phyloP scores from a whole-genome alignment of 306 rosid species.

The Quercus glauca region DNA sequence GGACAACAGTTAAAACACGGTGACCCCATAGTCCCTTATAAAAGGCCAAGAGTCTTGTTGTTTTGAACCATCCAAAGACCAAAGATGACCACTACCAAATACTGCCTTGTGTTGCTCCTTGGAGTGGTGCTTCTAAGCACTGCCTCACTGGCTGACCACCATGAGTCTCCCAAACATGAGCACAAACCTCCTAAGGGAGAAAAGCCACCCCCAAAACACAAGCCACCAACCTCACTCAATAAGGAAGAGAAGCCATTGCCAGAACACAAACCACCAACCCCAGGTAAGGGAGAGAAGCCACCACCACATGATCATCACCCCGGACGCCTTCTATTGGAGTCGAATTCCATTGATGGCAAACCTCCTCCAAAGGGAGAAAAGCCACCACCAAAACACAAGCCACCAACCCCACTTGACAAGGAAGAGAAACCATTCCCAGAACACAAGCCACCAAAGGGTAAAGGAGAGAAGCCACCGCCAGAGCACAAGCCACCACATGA shows the following conservation, averaged over 20 bases:
- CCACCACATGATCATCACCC: no score
- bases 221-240: not conserved
- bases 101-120: not conserved
- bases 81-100: not conserved
- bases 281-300: not conserved
- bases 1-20: no score
- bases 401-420: no score
- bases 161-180: not conserved
- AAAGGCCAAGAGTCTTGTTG: not conserved
- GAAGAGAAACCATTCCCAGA: not conserved
- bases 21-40: not conserved
- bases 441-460: not conserved
- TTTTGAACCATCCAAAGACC: not conserved
- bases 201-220: slow-evolving; percentile 11
- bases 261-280: not conserved
- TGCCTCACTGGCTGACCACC: not conserved
- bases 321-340: no score
- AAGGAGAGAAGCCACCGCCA: slow-evolving; percentile 10
- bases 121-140: not conserved
- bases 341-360: no score
- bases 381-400: no score
- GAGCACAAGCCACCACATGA: not conserved
- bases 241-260: not conserved
- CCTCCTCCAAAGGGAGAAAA: no score
- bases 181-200: not conserved